Percentiles rank a stretch among this genome's conserved stretches.
Evolutionary conservation across 371 early-diverging fungal species (phyloP).

Genomic region (Mortierella sp.): DNA sequence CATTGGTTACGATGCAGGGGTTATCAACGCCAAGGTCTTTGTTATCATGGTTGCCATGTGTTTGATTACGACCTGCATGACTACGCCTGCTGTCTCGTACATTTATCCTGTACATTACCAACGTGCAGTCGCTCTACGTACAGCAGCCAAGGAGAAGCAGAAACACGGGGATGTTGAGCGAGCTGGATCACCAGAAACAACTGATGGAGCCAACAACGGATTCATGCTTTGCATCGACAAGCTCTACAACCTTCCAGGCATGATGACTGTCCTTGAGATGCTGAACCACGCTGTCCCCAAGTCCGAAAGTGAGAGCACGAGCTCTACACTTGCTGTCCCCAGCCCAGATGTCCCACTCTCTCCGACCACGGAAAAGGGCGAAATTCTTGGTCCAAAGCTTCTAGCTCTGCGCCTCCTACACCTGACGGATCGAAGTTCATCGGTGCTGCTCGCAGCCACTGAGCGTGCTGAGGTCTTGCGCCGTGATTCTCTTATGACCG

Average conservation of each 20-base stretch:
- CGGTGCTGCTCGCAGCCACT: conserved; percentile 75
- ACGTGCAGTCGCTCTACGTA: conserved; percentile 42
- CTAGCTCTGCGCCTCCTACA: conserved; percentile 78
- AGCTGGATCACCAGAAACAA: neutral
- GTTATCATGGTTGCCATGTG: conserved; percentile 90
- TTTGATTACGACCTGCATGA: conserved; percentile 83
- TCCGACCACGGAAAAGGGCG: no score
- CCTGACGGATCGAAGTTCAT: conserved; percentile 81
- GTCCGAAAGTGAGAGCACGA: neutral
- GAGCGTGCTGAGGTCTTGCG: conserved; percentile 69
- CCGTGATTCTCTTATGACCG: conserved; percentile 78
- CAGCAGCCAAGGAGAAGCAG: conserved; percentile 23
- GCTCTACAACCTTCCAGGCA: conserved; percentile 75
- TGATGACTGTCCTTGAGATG: conserved; percentile 71
- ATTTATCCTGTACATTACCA: conserved; percentile 73
- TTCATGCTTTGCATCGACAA: conserved; percentile 76
- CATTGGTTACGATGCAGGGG: conserved; percentile 86
- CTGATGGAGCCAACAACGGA: conserved; percentile 14
- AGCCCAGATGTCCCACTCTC: no score
- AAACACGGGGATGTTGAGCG: conserved; percentile 27
- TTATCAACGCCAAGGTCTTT: conserved; percentile 81
- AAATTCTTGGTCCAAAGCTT: conserved; percentile 20
- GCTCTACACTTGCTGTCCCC: neutral
- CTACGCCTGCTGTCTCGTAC: conserved; percentile 70
- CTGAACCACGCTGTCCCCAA: conserved; percentile 27